Conservation (phyloP, 352 stramenopile species). For the Lagenidium giganteum region DNA sequence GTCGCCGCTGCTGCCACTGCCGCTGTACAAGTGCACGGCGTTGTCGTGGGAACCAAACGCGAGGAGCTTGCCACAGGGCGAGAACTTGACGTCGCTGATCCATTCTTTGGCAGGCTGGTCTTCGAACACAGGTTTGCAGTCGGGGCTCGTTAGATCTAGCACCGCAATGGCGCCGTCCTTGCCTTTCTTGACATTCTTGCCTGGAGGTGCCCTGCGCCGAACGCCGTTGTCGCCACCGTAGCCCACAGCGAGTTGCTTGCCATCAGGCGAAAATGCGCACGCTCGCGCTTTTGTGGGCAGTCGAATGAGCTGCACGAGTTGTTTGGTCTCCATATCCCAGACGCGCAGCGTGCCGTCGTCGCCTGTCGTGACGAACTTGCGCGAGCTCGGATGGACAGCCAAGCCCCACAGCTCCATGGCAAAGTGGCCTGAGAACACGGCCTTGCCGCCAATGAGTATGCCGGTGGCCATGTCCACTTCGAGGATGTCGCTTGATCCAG, state of each 20-base stretch:
- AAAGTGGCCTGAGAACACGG: slow-evolving; percentile 64
- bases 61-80: slow-evolving; percentile 33
- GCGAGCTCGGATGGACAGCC: slow-evolving; percentile 56
- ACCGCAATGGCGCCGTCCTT: slow-evolving; percentile 49
- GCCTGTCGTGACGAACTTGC: slow-evolving; percentile 63
- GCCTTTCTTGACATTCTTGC: too few relatives aligned
- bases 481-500: slow-evolving; percentile 85
- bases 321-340: slow-evolving; percentile 73
- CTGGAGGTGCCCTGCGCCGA: too few relatives aligned
- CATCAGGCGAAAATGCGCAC: slow-evolving; percentile 86
- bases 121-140: slow-evolving; percentile 38
- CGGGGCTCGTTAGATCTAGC: slow-evolving; percentile 18
- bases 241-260: slow-evolving; percentile 77
- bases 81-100: slow-evolving; percentile 80
- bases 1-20: slow-evolving; percentile 7
- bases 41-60: slow-evolving; percentile 75
- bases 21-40: slow-evolving; percentile 56
- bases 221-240: slow-evolving; percentile 57
- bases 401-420: slow-evolving; percentile 77
- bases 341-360: slow-evolving; percentile 80
- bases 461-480: slow-evolving; percentile 46
- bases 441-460: slow-evolving; percentile 27
- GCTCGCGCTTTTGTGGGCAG: slow-evolving; percentile 54
- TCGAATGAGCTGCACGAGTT: slow-evolving; percentile 28
- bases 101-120: slow-evolving; percentile 62